These are phyloP conservation scores for Alnus glutinosa DNA, from an alignment of 306 rosid genomes.

Conservation along the genomic window DNA sequence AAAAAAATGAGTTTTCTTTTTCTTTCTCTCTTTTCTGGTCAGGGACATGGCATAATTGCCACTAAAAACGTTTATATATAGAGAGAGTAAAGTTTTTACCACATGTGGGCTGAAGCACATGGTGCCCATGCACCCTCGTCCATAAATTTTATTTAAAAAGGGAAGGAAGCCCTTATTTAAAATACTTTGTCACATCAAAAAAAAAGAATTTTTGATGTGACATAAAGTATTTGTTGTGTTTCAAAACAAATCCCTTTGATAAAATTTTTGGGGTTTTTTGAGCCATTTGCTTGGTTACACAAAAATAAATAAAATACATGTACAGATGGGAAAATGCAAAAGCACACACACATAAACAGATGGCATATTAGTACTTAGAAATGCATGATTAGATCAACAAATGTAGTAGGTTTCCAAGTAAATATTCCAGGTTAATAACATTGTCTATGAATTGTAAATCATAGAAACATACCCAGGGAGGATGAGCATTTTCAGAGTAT, in stretches of 20 bases:
- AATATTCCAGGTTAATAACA: not conserved
- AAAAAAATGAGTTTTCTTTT: no score
- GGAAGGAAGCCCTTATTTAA: no score
- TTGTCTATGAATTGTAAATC: slow-evolving; percentile 1
- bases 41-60: no score
- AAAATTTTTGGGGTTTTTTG: not conserved
- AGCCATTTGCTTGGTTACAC: not conserved
- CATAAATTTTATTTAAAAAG: no score
- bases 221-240: no score
- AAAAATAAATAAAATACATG: not conserved
- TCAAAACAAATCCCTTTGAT: no score
- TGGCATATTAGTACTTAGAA: not conserved
- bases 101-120: not conserved
- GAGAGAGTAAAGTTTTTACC: no score
- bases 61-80: no score
- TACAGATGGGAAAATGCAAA: not conserved
- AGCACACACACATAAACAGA: not conserved
- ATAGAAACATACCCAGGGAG: slow-evolving; percentile 76
- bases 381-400: not conserved
- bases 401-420: not conserved
- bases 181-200: no score
- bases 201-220: not conserved
- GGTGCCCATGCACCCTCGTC: not conserved
- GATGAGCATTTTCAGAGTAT: slow-evolving; percentile 54
- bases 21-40: no score